These are phyloP conservation scores for Chlorella ohadii DNA, from an alignment of 139 green algal genomes.

Conservation along the genomic window DNA sequence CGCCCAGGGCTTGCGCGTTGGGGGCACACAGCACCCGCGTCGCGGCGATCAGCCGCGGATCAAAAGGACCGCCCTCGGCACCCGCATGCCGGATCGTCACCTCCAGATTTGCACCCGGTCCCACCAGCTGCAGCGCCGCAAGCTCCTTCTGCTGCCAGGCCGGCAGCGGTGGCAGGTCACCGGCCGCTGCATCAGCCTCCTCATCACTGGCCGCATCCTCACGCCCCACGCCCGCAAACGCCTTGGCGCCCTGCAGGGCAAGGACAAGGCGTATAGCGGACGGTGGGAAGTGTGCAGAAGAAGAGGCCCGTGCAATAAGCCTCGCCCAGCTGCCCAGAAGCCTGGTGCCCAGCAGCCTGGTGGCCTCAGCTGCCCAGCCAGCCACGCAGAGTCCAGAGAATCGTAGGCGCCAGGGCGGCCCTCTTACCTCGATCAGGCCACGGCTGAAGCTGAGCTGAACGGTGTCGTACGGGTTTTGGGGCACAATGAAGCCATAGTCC, in stretches of 20 bases:
- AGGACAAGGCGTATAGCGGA: no score
- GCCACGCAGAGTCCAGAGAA: no score
- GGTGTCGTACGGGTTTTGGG: conserved; percentile 77
- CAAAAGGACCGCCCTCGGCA: conserved; percentile 26
- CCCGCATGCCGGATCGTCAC: conserved; percentile 8
- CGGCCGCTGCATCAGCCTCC: no score
- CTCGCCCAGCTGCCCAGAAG: no score
- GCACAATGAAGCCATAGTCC: conserved; percentile 91
- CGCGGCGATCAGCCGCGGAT: conserved; percentile 66
- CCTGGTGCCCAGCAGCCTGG: no score
- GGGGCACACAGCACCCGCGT: conserved; percentile 57
- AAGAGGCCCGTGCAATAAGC: no score
- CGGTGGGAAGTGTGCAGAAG: no score
- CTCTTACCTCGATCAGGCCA: conserved; percentile 61
- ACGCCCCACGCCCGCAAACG: conserved; percentile 43
- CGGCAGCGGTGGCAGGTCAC: conserved; percentile 43
- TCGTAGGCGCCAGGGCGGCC: no score
- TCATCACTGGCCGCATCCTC: neutral
- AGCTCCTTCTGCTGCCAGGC: conserved; percentile 59
- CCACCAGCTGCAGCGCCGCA: conserved; percentile 49
- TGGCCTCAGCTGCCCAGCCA: no score
- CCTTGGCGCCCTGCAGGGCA: conserved; percentile 51
- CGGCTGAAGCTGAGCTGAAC: conserved; percentile 82
- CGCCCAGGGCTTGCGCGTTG: conserved; percentile 50
- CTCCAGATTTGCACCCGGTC: conserved; percentile 46